phyloP scores from a whole-genome alignment of 2,329 filamentous ascomycete genomes.

The Penicillium sp. region DNA sequence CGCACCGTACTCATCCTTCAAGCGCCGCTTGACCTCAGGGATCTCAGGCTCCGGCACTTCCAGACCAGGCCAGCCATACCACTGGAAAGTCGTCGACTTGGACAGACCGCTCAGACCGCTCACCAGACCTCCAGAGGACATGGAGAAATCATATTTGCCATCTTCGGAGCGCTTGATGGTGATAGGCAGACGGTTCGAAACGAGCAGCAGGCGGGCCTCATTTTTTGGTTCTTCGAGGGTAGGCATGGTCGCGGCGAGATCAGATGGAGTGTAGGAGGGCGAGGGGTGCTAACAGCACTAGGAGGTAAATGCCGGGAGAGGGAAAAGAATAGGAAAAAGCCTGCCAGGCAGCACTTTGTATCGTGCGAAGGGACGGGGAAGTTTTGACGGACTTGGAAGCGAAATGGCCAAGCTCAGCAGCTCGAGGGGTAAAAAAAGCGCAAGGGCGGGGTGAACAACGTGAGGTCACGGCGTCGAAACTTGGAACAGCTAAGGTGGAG shows the following conservation, averaged over 20 bases:
- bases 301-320: not conserved
- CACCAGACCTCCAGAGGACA: constrained; percentile 95
- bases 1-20: constrained; percentile 85
- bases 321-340: not conserved
- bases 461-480: constrained; percentile 18
- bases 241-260: constrained; percentile 30
- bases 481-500: constrained; percentile 18
- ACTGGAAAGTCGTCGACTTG: constrained; percentile 92
- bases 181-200: constrained; percentile 93
- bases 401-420: not conserved
- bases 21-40: constrained; percentile 67
- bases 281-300: not conserved
- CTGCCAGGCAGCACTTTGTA: not conserved
- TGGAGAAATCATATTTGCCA: constrained; percentile 87
- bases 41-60: constrained; percentile 86
- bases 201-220: constrained; percentile 65
- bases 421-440: not conserved
- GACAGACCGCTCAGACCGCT: constrained; percentile 87
- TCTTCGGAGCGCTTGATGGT: constrained; percentile 93
- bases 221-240: constrained; percentile 33
- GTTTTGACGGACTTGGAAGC: not conserved
- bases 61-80: constrained; percentile 97
- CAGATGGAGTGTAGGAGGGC: not conserved
- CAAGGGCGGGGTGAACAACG: constrained; percentile 2
- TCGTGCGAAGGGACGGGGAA: not conserved